Conservation (phyloP, 805 yeast genomes). For the Lipomyces japonicus region DNA sequence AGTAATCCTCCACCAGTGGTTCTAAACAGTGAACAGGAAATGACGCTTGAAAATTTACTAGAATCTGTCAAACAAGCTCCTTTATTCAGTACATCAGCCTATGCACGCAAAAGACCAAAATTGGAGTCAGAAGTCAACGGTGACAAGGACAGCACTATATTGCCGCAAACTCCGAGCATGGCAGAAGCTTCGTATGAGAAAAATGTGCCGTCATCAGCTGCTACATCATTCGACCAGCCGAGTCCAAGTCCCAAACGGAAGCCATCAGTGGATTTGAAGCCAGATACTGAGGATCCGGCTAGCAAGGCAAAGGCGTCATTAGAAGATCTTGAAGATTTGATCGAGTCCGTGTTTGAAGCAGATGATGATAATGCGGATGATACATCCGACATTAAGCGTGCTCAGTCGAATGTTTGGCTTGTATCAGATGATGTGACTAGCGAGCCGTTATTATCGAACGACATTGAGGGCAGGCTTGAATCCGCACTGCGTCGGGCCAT, state of each 20-base stretch:
- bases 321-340: slow-evolving; percentile 9
- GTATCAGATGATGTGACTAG: slow-evolving; percentile 2
- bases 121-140: too few relatives aligned
- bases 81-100: neutral
- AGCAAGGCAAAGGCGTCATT: slow-evolving; percentile 2
- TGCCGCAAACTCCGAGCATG: too few relatives aligned
- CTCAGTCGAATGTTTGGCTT: slow-evolving; percentile 11
- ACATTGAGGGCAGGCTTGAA: slow-evolving; percentile 15
- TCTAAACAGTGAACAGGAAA: neutral
- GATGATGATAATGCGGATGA: slow-evolving; percentile 21
- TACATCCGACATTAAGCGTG: slow-evolving; percentile 12
- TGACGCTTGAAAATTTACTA: slow-evolving; percentile 4
- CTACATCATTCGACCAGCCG: too few relatives aligned
- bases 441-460: slow-evolving; percentile 18
- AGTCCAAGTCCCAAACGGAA: neutral
- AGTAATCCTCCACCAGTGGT: slow-evolving; percentile 3
- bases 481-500: slow-evolving; percentile 10
- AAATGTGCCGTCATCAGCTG: too few relatives aligned
- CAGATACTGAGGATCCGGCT: neutral
- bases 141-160: too few relatives aligned
- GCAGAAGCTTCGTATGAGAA: too few relatives aligned
- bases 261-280: neutral
- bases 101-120: too few relatives aligned
- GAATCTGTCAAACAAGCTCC: slow-evolving; percentile 7
- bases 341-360: slow-evolving; percentile 20